A percentile compares a stretch with the other conserved stretches of the same genome.
Conservation (phyloP, 2,329 filamentous ascomycete genomes). For the Sclerotinia nivalis region DNA sequence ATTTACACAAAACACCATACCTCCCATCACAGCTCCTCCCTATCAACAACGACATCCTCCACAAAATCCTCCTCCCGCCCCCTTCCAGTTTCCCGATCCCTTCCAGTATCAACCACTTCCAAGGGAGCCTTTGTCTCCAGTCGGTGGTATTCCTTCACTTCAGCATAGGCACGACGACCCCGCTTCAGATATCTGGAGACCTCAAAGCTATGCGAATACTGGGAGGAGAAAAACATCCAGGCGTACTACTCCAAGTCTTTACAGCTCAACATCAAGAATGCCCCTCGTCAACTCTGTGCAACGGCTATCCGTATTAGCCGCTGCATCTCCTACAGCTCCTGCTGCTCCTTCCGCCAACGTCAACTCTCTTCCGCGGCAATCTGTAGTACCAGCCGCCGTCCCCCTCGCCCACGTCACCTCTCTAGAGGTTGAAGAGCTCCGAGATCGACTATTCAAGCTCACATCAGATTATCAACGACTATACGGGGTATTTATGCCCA, state of each 20-base stretch:
- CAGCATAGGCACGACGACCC: too few species aligned
- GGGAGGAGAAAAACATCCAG: neutral
- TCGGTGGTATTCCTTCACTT: neutral
- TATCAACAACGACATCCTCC: neutral
- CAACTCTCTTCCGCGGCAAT: neutral
- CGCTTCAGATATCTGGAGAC: neutral
- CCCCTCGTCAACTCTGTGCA: neutral
- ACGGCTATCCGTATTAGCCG: neutral
- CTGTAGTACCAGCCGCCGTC: neutral
- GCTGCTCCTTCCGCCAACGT: fast-evolving
- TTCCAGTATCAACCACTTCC: neutral
- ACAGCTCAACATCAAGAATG: neutral
- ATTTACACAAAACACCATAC: neutral
- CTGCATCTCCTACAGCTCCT: fast-evolving
- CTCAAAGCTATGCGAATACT: neutral
- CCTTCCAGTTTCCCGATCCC: neutral
- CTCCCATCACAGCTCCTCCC: neutral
- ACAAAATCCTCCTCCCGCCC: neutral
- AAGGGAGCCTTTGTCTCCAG: neutral
- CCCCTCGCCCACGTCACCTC: neutral
- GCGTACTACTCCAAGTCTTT: neutral
- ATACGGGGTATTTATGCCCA: neutral
- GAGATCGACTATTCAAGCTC: neutral
- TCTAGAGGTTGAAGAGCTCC: neutral
- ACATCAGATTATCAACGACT: constrained; percentile 1